These are phyloP conservation scores for Solanum ossicruentum DNA, from an alignment of 257 asterid species.

Conservation along the genomic window DNA sequence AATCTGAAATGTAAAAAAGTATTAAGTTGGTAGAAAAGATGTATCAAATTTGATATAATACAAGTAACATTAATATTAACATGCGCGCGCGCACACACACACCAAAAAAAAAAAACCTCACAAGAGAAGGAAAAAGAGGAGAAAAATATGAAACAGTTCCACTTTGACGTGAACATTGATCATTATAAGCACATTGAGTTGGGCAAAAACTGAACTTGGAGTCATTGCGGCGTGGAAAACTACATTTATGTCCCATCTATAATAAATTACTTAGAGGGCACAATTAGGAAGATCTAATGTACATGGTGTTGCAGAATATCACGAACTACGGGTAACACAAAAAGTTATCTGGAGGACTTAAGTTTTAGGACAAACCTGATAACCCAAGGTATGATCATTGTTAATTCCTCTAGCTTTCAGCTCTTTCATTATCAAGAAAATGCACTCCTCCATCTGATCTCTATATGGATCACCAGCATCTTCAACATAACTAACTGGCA, in stretches of 20 bases:
- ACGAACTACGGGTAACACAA: not conserved
- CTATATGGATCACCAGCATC: slow-evolving; percentile 86
- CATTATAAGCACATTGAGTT: not conserved
- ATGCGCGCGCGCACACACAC: too few relatives aligned
- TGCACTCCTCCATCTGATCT: slow-evolving; percentile 96
- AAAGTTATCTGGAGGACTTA: not conserved
- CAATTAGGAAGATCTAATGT: not conserved
- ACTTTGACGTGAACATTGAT: not conserved
- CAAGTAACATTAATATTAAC: not conserved
- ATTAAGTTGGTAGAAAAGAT: not conserved
- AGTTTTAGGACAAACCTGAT: slow-evolving; percentile 43
- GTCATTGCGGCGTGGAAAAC: not conserved
- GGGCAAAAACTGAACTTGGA: not conserved
- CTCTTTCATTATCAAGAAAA: slow-evolving; percentile 81
- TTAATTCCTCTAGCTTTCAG: slow-evolving; percentile 60
- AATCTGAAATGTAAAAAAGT: not conserved
- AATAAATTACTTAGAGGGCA: not conserved
- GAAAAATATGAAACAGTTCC: not conserved
- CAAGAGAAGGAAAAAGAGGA: not conserved
- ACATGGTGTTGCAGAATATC: not conserved
- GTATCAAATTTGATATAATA: not conserved
- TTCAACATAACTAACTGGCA: slow-evolving; percentile 88
- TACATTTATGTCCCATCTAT: not conserved
- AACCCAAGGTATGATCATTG: slow-evolving; percentile 77
- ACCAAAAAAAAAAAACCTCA: not conserved